phyloP scores from a whole-genome alignment of 331 rosid species.

The Pyracantha coccinea region DNA sequence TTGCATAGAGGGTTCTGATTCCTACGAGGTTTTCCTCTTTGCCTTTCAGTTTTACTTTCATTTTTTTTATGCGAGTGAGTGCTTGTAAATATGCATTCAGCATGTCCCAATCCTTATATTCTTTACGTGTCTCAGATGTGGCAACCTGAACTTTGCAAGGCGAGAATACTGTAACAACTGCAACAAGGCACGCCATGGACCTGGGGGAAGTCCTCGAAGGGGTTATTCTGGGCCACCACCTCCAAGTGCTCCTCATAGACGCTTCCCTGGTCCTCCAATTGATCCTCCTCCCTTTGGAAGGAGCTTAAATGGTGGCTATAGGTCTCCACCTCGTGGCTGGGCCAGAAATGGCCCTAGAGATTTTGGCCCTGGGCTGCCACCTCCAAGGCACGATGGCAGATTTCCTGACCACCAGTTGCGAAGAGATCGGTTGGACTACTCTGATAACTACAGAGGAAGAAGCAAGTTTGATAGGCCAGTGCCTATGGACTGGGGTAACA shows the following conservation, averaged over 20 bases:
- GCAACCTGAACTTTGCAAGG: constrained; percentile 90
- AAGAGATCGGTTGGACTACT: constrained; percentile 57
- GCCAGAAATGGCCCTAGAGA: constrained; percentile 74
- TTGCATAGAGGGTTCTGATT: background rate
- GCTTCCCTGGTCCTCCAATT: constrained; percentile 59
- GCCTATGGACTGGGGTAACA: constrained; percentile 59
- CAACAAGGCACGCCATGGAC: constrained; percentile 56
- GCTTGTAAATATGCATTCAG: background rate
- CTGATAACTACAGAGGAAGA: constrained; percentile 67
- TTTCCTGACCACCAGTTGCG: constrained; percentile 49
- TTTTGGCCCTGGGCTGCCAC: constrained; percentile 55
- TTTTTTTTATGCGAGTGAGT: background rate
- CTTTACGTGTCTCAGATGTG: constrained; percentile 53
- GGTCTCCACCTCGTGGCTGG: constrained; percentile 85
- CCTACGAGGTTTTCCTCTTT: background rate
- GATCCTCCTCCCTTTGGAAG: constrained; percentile 81
- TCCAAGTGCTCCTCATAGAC: constrained; percentile 61
- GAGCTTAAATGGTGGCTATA: constrained; percentile 52
- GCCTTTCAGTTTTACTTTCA: background rate
- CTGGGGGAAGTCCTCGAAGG: constrained; percentile 79
- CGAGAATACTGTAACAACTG: constrained; percentile 85
- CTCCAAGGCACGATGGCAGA: constrained; percentile 63
- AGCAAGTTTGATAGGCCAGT: constrained; percentile 70
- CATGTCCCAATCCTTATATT: background rate
- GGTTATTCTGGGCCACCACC: constrained; percentile 56